These are phyloP conservation scores for Dendrobium catenatum DNA, from an alignment of 106 monocot species.

Conservation along the genomic window DNA sequence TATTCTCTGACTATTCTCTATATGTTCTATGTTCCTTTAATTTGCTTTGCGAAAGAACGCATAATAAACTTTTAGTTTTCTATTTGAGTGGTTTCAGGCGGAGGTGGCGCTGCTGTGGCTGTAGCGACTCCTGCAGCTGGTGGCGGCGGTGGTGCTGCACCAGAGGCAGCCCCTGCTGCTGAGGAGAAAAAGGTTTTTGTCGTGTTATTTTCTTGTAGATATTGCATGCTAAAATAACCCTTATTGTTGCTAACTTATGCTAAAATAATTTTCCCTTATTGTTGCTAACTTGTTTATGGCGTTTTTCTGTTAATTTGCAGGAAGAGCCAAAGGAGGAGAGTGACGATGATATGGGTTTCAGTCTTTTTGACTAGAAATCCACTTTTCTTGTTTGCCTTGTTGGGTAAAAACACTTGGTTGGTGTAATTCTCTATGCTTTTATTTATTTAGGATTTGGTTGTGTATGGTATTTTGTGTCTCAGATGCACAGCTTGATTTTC, in stretches of 20 bases:
- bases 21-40: neutral
- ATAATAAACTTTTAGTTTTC: neutral
- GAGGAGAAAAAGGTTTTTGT: constrained; percentile 24
- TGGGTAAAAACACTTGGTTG: neutral
- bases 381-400: neutral
- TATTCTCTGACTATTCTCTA: neutral
- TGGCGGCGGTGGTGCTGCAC: neutral
- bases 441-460: neutral
- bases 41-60: neutral
- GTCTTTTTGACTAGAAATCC: constrained; percentile 15
- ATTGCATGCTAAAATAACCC: neutral
- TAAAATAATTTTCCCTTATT: too few species aligned
- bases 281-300: neutral
- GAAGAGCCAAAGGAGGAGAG: constrained; percentile 20
- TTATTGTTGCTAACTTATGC: neutral
- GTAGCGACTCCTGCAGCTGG: constrained; percentile 12
- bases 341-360: constrained; percentile 23
- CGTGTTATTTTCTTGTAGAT: neutral
- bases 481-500: neutral
- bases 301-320: neutral
- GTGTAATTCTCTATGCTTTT: neutral
- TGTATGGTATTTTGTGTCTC: neutral
- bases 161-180: constrained; percentile 12
- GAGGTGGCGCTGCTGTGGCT: constrained; percentile 15
- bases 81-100: neutral